Percentiles rank a stretch among this genome's conserved stretches.
Conservation (phyloP, 1,284 basidiomycete species). For the Amylostereum areolatum region DNA sequence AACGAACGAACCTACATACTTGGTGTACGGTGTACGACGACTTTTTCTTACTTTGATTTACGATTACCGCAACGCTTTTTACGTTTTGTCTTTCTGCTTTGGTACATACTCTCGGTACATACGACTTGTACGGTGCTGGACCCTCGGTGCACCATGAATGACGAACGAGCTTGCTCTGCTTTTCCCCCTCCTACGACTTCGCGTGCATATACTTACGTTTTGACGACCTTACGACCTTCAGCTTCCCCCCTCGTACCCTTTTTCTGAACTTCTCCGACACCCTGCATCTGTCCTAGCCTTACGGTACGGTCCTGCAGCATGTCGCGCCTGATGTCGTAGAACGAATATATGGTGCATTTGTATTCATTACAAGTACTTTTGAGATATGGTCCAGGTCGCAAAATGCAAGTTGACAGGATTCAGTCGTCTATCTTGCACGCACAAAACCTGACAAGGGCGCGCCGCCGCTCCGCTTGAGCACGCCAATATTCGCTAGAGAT, state of each 20-base stretch:
- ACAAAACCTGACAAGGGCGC: conserved; percentile 12
- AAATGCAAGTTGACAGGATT: neutral
- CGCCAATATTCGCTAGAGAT: conserved; percentile 9
- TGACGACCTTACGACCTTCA: too few relatives aligned
- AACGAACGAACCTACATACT: neutral
- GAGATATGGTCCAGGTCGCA: too few relatives aligned
- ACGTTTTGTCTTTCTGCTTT: neutral
- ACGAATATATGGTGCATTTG: too few relatives aligned
- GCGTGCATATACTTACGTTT: too few relatives aligned
- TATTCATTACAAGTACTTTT: too few relatives aligned
- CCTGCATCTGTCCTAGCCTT: too few relatives aligned
- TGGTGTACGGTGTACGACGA: neutral
- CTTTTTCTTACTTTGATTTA: neutral
- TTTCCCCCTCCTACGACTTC: too few relatives aligned
- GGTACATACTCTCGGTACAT: neutral
- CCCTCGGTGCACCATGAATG: neutral
- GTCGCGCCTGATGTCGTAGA: too few relatives aligned
- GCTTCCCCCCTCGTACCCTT: too few relatives aligned
- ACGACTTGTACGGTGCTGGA: neutral
- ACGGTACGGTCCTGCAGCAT: too few relatives aligned
- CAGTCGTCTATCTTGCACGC: conserved; percentile 3
- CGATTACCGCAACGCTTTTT: neutral
- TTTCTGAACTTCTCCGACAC: too few relatives aligned
- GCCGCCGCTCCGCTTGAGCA: conserved; percentile 11
- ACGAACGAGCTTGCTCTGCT: neutral